Evolutionary conservation across 2,329 filamentous ascomycete genomes (phyloP).

Genomic region (Colletotrichum gloeosporioides): DNA sequence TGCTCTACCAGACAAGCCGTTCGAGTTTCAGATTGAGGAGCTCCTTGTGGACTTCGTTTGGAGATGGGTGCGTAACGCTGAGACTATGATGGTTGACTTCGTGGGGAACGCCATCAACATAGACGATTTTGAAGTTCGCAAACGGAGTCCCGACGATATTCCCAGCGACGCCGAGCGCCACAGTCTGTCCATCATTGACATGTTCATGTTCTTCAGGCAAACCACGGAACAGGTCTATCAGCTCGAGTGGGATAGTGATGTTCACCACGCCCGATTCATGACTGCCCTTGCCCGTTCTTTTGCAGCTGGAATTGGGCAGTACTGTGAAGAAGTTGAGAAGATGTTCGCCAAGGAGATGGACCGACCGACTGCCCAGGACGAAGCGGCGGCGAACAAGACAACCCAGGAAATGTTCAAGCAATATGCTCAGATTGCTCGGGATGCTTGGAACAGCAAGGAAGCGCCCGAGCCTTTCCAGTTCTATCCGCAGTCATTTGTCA

Average conservation of each 20-base stretch:
- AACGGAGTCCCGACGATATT: constrained; percentile 65
- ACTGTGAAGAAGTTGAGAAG: constrained; percentile 90
- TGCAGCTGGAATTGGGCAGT: constrained; percentile 80
- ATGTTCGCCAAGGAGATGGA: constrained; percentile 94
- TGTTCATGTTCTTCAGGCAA: constrained; percentile 93
- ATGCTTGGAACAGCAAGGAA: constrained; percentile 90
- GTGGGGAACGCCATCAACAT: constrained; percentile 91
- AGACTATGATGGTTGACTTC: constrained; percentile 79
- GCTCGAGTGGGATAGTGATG: constrained; percentile 90
- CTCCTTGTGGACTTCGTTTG: constrained; percentile 92
- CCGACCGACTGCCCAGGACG: constrained; percentile 84
- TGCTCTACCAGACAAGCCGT: constrained; percentile 74
- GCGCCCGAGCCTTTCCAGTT: constrained; percentile 98
- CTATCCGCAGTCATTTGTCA: constrained; percentile 89
- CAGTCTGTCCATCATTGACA: constrained; percentile 90
- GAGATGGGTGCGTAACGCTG: constrained; percentile 88
- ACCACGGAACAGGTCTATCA: constrained; percentile 85
- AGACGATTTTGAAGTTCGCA: constrained; percentile 81
- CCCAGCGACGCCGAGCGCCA: constrained; percentile 83
- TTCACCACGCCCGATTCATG: constrained; percentile 97
- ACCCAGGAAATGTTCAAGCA: constrained; percentile 93
- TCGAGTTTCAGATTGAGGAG: constrained; percentile 87
- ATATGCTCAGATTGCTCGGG: constrained; percentile 89
- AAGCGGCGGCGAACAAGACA: constrained; percentile 77
- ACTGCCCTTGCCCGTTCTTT: constrained; percentile 88